These are phyloP conservation scores for Penicillium sp. DNA, from an alignment of 2,329 filamentous ascomycete species.

Conservation along the genomic window DNA sequence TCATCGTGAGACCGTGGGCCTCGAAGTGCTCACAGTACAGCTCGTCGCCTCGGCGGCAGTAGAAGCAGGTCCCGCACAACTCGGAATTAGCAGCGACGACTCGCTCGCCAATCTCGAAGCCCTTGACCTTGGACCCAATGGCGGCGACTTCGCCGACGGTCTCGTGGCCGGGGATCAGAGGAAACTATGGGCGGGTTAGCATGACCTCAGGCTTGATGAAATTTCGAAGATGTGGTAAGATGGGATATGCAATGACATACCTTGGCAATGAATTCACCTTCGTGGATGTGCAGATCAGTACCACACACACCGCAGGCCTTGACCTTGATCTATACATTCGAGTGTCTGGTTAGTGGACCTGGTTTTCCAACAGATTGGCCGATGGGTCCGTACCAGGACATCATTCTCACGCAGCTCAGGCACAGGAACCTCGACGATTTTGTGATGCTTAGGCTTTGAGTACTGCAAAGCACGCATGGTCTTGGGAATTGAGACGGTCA, in stretches of 20 bases:
- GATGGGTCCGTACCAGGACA: slow-evolving; percentile 10
- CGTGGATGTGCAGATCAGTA: slow-evolving; percentile 54
- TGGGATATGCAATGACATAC: slow-evolving; percentile 26
- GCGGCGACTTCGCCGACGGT: slow-evolving; percentile 63
- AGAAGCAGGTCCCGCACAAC: slow-evolving; percentile 68
- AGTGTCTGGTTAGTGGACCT: background rate
- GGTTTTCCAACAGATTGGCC: background rate
- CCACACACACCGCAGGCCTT: slow-evolving; percentile 63
- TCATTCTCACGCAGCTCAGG: slow-evolving; percentile 18
- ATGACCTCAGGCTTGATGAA: background rate
- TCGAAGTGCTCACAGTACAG: slow-evolving; percentile 67
- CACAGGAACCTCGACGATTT: slow-evolving; percentile 15
- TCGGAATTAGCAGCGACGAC: slow-evolving; percentile 56
- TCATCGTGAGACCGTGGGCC: slow-evolving; percentile 56
- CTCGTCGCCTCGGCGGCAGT: slow-evolving; percentile 64
- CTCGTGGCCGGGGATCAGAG: slow-evolving; percentile 65
- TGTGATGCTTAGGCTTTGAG: slow-evolving; percentile 12
- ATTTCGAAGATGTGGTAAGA: background rate
- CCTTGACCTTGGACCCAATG: slow-evolving; percentile 56
- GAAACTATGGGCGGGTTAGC: slow-evolving; percentile 47
- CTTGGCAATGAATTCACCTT: slow-evolving; percentile 62
- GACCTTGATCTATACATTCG: slow-evolving; percentile 47
- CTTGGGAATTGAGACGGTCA: slow-evolving; percentile 12
- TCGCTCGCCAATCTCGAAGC: slow-evolving; percentile 59
- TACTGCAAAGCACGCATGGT: slow-evolving; percentile 19